phyloP scores from a whole-genome alignment of 2,329 filamentous ascomycete genomes.

The Aspergillus alliaceus region DNA sequence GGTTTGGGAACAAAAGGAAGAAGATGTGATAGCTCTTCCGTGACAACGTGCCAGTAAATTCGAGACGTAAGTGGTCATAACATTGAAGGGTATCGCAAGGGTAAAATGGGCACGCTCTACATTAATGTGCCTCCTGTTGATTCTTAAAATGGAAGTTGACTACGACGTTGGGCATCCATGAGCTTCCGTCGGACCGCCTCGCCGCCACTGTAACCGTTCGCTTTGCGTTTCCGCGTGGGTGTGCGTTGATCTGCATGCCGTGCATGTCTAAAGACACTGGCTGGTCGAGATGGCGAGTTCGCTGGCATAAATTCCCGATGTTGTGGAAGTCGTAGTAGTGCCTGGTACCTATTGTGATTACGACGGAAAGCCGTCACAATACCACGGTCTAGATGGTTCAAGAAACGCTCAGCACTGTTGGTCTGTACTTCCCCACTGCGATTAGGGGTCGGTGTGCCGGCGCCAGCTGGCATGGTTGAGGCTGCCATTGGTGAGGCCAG shows the following conservation, averaged over 20 bases:
- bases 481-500: conserved; percentile 48
- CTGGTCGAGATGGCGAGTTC: conserved; percentile 43
- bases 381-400: conserved; percentile 68
- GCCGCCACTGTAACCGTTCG: conserved; percentile 37
- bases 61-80: conserved; percentile 1
- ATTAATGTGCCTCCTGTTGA: not conserved
- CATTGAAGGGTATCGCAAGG: not conserved
- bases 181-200: conserved; percentile 46
- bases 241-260: conserved; percentile 41
- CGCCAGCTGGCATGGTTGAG: conserved; percentile 36
- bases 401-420: conserved; percentile 51
- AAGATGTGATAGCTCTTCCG: not conserved
- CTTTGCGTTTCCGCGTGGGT: conserved; percentile 42
- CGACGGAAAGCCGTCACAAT: conserved; percentile 76
- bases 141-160: conserved; percentile 37
- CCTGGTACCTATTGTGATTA: conserved; percentile 53
- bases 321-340: conserved; percentile 49
- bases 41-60: not conserved
- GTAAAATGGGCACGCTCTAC: not conserved
- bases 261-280: conserved; percentile 45
- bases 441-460: conserved; percentile 37
- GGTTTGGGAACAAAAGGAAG: not conserved
- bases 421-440: conserved; percentile 31
- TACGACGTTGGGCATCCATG: conserved; percentile 43
- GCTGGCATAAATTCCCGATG: conserved; percentile 47